Conservation (phyloP, 1,139 yeast species). For the Magnusiomyces clavatus region DNA sequence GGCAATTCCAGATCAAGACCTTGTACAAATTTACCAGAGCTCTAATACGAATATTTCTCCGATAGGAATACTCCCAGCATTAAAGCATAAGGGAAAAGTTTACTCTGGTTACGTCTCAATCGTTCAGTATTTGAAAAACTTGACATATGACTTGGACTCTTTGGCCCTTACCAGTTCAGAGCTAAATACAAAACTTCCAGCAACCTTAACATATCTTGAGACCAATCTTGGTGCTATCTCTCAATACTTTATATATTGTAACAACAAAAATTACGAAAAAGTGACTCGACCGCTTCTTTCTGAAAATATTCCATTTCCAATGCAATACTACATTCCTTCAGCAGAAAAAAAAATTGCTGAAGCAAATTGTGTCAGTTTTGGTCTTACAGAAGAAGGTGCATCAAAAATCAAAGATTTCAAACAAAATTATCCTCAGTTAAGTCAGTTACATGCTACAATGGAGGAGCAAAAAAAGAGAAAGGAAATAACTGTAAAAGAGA, state of each 20-base stretch:
- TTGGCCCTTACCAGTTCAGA: constrained; percentile 15
- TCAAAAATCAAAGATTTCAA: constrained; percentile 36
- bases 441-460: constrained; percentile 33
- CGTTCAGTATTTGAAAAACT: constrained; percentile 30
- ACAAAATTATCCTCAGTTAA: constrained; percentile 17
- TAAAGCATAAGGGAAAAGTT: constrained; percentile 31
- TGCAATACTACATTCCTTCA: constrained; percentile 75
- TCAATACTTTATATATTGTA: constrained; percentile 54
- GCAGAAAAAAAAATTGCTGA: constrained; percentile 44
- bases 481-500: constrained; percentile 40
- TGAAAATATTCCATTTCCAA: constrained; percentile 63
- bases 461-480: constrained; percentile 40
- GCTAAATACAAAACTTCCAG: constrained; percentile 3
- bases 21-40: constrained; percentile 42
- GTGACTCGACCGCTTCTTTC: constrained; percentile 57
- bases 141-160: constrained; percentile 19
- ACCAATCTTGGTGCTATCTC: constrained; percentile 44
- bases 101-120: constrained; percentile 47
- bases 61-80: constrained; percentile 48
- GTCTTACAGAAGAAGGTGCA: constrained; percentile 23
- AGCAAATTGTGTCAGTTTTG: constrained; percentile 36
- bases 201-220: constrained; percentile 33
- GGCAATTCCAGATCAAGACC: constrained; percentile 19
- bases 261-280: constrained; percentile 54
- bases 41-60: constrained; percentile 51